phyloP scores from a whole-genome alignment of 345 rosid species.

The Schrenkiella parvula region DNA sequence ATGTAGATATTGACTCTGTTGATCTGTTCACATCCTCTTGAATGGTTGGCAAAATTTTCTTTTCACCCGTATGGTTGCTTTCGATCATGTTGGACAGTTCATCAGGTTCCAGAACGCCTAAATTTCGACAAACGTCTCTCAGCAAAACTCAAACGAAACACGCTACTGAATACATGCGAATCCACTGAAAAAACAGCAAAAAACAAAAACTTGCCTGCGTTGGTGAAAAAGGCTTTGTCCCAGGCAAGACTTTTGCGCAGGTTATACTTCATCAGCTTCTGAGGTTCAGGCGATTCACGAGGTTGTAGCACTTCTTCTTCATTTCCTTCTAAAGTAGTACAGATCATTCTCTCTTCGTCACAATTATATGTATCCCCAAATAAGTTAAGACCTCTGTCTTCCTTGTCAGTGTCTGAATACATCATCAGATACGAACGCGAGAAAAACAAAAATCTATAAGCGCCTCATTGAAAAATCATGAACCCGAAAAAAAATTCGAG shows the following conservation, averaged over 20 bases:
- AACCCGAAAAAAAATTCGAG: neutral
- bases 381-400: slow-evolving; percentile 30
- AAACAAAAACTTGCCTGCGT: slow-evolving; percentile 49
- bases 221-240: slow-evolving; percentile 97
- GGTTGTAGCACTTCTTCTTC: slow-evolving; percentile 30
- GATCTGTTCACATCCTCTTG: slow-evolving; percentile 70
- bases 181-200: neutral
- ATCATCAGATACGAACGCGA: too few species aligned
- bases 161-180: neutral
- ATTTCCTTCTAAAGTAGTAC: slow-evolving; percentile 23
- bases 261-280: slow-evolving; percentile 46
- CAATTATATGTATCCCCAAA: slow-evolving; percentile 31
- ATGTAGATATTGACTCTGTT: slow-evolving; percentile 69
- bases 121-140: slow-evolving; percentile 10
- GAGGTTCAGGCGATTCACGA: slow-evolving; percentile 35
- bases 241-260: slow-evolving; percentile 90
- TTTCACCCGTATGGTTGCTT: slow-evolving; percentile 41
- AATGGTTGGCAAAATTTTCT: slow-evolving; percentile 47
- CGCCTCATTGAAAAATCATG: neutral
- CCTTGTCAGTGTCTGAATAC: slow-evolving; percentile 39
- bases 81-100: slow-evolving; percentile 76
- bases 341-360: slow-evolving; percentile 21
- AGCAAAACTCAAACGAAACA: neutral
- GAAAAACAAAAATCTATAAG: neutral
- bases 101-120: slow-evolving; percentile 85